Base-by-base conservation (phyloP, 805 yeast genomes). In the Schwanniomyces occidentalis region DNA sequence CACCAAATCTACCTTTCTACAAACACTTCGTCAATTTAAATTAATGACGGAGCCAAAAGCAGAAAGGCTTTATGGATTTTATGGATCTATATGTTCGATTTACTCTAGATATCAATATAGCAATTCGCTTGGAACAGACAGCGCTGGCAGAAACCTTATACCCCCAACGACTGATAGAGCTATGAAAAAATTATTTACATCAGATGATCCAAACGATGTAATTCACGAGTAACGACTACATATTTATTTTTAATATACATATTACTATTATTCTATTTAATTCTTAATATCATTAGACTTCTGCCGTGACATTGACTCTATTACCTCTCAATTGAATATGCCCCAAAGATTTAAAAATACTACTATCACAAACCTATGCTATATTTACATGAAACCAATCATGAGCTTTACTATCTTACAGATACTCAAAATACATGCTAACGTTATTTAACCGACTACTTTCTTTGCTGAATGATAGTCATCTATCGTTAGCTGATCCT, bases 11-110 rank as follows among this genome's bases (percentile, higher is more conserved):
- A 69, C 79, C 0, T 73, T 68, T 45, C 42, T 67, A 4, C 73
- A 73, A 43, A 68, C 79, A 35, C 43, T 83, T 17, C 67, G 72
- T 33, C 82, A 81, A 37, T 69, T 84, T 43, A 78, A 76, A 35
- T 62, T 69, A 42, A 69, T 83, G 71, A 80, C 85, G 2, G 70
- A 66, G 7, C 51, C 69, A 2, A 72, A 71, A 35, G 74, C 80
- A 0, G 69, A 71, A 29, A 61, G 68, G 14, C 57, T 82, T 2
- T 56, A 61, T 19, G 48, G 59, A 10, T 60, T 58, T 26, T 73
- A 73, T 43, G 58, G 65, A 3, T 61, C 66, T 6, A 55, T 80
- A 16, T 61, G 48, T 24, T 45, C 50, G 27, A 33, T 68, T 10
- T 61, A 51, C 38, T 42, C 44, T 27, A 30, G 64, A 46, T 57